phyloP scores from a whole-genome alignment of 352 stramenopile species.

The Aphanomyces astaci region DNA sequence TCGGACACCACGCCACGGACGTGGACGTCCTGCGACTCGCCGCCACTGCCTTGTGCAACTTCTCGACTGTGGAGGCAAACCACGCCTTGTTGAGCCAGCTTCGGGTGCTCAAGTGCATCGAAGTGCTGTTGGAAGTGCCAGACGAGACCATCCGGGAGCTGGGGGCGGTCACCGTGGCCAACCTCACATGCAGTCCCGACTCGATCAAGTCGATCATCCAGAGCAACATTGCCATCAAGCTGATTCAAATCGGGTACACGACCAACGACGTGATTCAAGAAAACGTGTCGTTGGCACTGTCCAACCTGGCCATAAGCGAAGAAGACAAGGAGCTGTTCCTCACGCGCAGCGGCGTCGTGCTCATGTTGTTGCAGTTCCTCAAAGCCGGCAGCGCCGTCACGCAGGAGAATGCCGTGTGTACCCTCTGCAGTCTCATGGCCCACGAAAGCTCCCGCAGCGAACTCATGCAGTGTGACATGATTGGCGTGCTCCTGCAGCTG shows the following conservation, averaged over 20 bases:
- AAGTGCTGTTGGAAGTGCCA: constrained; percentile 64
- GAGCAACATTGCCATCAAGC: constrained; percentile 46
- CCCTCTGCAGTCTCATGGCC: constrained; percentile 59
- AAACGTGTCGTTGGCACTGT: constrained; percentile 68
- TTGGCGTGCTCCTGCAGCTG: constrained; percentile 44
- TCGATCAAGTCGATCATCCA: constrained; percentile 59
- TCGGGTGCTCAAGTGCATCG: constrained; percentile 59
- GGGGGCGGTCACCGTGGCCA: constrained; percentile 66
- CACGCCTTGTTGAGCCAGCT: constrained; percentile 55
- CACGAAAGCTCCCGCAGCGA: constrained; percentile 46
- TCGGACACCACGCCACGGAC: constrained; percentile 40
- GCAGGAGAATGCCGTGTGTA: constrained; percentile 58
- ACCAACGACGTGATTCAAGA: constrained; percentile 51
- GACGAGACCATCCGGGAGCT: constrained; percentile 56
- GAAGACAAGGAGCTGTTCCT: constrained; percentile 47
- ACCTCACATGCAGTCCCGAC: constrained; percentile 54
- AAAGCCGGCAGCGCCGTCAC: constrained; percentile 36
- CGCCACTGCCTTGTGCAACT: constrained; percentile 69
- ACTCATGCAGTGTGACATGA: constrained; percentile 63
- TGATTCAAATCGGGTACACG: constrained; percentile 54
- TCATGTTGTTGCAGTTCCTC: constrained; percentile 64
- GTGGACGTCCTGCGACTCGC: constrained; percentile 43
- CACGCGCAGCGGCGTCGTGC: constrained; percentile 54
- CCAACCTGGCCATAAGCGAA: constrained; percentile 55
- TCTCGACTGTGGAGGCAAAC: constrained; percentile 59